Base-by-base conservation (phyloP, 2,329 filamentous ascomycete genomes). In the Aureobasidium sp. region DNA sequence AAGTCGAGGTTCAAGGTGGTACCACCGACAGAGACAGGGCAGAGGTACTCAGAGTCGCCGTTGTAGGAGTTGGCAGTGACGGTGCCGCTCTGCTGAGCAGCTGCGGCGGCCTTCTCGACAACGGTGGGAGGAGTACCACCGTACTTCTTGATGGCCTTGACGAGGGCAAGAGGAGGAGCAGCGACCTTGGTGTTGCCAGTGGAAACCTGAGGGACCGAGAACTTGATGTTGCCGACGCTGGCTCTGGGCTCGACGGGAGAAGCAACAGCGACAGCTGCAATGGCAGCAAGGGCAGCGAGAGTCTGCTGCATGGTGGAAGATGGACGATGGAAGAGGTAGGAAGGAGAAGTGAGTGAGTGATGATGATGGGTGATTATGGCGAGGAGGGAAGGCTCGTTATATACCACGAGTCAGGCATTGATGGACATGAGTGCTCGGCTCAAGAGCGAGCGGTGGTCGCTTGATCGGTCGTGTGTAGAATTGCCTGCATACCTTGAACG, bases 1-100 rank as follows among this genome's bases (percentile, higher is more conserved):
- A 91, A 81, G 70, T 90, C 86, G 63, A 91, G 72, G 63, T 84
- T 81, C 65, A 90, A 71, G 5, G 76, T 81, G 66, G 86, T 84
- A 69, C 81, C 75, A 45, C 88, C 89, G 64, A 91, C 77, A 1
- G 76, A 79, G 50, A 91, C 83, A 0, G 86, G 83, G 67, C 72
- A 74, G 8, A 78, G 72, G 68, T 78, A 78, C 59, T 66, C 29
- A 5, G n/a, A 25, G 37, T 62, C 61, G 25, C 47, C 59, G 9
- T 42, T 30, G 48, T 63, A 58, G 1, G 77, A 76, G 47, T 69
- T 71, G 50, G 77, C 76, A 57, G 72, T 66, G n/a, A 73, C 76
- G 55, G 70, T 65, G 37, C 78, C 77, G 48, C 66, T 68, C 63
- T 72, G 74, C 27, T 66, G 67, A 55, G 73, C 70, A 55, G 72